Evolutionary conservation across 345 rosid genomes (phyloP), one percentile per base, ranked within the genome.

Genomic region (Rhodomyrtus tomentosa): DNA sequence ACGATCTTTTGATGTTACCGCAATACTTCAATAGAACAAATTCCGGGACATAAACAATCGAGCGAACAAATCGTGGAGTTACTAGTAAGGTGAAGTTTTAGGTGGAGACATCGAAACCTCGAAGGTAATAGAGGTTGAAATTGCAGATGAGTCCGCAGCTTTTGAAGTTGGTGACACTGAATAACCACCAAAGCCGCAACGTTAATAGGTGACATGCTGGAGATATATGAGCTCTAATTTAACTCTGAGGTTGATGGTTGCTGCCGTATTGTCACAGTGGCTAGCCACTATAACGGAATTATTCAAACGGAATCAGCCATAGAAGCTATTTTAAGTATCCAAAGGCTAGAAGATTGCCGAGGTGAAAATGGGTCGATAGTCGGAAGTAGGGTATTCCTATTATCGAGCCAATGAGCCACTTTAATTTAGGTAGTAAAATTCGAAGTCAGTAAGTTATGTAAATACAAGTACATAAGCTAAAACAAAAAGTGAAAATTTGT

Each of bases 151-250:
- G 21, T 0, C 38, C 38, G 7, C 18, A 4, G 3, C 16, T 9
- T 1, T 1, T 62, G 22, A 16, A 7, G 12, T 16, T 0, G 12
- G 18, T 3, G 40, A 29, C 29, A 29, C 20, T 6, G 11, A 29
- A 29, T 11, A 62, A 62, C 22, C 40, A 62, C 0, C 5, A 15
- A 0, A 32, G 42, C 5, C 74, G 10, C 11, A 32, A 0, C 22
- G 2, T 32, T 29, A 1, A 62, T 32, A 16, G 22, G 74, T 62
- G 22, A 7, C 4, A 5, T 4, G 12, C 2, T 7, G 22, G 22
- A 32, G 22, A 32, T 62, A 29, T 18, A 32, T 1, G 42, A 16
- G 42, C 42, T 24, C 16, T 62, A 22, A 32, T 62, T n/a, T 58
- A 1, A 27, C 72, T 58, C 3, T 6, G 9, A 58, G 20, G 38